A percentile compares a stretch with the other conserved stretches of the same genome.
Conservation (phyloP, 139 green algal genomes). For the Coccomyxa sp. region DNA sequence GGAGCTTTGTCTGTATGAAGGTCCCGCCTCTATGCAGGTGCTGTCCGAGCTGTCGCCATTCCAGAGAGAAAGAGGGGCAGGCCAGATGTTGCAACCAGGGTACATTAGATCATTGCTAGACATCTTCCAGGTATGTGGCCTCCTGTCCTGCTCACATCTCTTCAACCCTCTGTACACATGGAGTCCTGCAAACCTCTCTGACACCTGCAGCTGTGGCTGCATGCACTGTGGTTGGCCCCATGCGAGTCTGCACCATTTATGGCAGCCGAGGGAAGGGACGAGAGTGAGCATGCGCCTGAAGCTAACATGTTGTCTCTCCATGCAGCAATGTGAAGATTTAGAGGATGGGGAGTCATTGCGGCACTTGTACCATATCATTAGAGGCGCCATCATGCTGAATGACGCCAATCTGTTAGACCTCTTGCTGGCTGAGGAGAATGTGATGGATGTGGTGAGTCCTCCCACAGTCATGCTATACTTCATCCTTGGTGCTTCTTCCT, state of each 20-base stretch:
- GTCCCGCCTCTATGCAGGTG: conserved; percentile 21
- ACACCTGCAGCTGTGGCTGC: background rate
- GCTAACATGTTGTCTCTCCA: background rate
- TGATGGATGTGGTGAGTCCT: conserved; percentile 79
- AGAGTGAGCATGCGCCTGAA: no score
- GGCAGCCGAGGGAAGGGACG: no score
- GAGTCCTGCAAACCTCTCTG: background rate
- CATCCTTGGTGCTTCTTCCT: no score
- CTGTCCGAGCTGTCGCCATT: conserved; percentile 58
- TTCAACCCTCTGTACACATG: background rate
- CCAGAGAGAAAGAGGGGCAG: conserved; percentile 69
- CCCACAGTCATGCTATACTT: no score
- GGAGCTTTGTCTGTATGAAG: no score
- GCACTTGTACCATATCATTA: conserved; percentile 71
- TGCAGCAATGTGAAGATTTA: conserved; percentile 85
- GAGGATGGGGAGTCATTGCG: conserved; percentile 78
- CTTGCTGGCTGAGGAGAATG: conserved; percentile 79
- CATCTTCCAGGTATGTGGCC: conserved; percentile 66
- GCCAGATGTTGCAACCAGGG: conserved; percentile 49
- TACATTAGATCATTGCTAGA: conserved; percentile 80
- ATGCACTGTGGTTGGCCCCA: background rate
- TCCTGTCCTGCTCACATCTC: background rate
- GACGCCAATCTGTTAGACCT: conserved; percentile 85
- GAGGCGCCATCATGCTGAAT: conserved; percentile 87
- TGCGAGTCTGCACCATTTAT: no score